phyloP scores from a whole-genome alignment of 106 monocot species.

The Dendrobium nobile region DNA sequence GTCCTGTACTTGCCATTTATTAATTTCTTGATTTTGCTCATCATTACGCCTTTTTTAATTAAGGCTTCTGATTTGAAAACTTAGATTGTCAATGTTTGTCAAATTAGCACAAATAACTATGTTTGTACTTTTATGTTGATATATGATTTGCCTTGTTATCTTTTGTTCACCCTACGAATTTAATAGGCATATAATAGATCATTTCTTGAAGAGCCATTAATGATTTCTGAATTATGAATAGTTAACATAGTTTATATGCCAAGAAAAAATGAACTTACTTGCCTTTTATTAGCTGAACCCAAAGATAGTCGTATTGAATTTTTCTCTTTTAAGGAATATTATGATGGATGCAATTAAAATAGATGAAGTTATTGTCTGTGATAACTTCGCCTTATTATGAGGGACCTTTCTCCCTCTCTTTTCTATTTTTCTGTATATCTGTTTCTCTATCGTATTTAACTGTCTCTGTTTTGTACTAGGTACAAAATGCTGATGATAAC shows the following conservation, averaged over 20 bases:
- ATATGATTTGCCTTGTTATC: background rate
- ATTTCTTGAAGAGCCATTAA: background rate
- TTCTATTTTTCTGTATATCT: background rate
- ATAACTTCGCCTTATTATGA: background rate
- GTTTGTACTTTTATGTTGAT: background rate
- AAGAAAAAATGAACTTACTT: background rate
- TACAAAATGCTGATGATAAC: slow-evolving; percentile 99
- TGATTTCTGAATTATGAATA: background rate
- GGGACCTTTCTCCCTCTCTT: background rate
- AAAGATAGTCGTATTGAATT: background rate
- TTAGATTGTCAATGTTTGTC: background rate
- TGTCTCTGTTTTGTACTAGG: slow-evolving; percentile 27
- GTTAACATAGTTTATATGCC: background rate
- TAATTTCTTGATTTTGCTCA: background rate
- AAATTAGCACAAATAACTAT: background rate
- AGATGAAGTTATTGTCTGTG: background rate
- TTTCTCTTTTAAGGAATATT: background rate
- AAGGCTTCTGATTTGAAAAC: background rate
- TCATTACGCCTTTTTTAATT: background rate
- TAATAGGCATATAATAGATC: background rate
- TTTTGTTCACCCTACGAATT: background rate
- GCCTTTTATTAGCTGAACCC: background rate
- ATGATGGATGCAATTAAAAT: background rate
- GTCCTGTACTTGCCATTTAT: background rate
- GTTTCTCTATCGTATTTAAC: background rate